These are phyloP conservation scores for Peribolospora kevripleyi DNA, from an alignment of 768 basidiomycete genomes.

Conservation along the genomic window DNA sequence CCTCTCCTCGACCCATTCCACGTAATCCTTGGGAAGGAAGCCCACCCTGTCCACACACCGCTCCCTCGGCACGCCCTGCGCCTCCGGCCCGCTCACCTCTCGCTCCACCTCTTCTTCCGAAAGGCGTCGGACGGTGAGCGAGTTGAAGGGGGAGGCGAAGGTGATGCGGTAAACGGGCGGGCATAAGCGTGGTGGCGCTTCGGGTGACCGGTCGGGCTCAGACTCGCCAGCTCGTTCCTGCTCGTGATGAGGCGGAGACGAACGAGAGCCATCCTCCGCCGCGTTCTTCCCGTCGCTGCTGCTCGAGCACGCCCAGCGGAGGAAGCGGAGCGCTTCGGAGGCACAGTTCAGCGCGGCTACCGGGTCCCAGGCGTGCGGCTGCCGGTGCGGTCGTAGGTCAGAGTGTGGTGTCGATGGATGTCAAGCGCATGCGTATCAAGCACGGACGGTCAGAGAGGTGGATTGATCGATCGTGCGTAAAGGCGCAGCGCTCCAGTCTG, in stretches of 20 bases:
- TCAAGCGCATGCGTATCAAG: too few species aligned
- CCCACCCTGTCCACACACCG: slow-evolving; percentile 1
- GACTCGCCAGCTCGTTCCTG: neutral
- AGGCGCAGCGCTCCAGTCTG: neutral
- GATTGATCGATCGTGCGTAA: neutral
- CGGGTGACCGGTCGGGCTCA: neutral
- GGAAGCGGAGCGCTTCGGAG: slow-evolving; percentile 32
- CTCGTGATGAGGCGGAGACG: neutral
- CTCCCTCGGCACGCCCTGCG: neutral
- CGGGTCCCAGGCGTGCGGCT: slow-evolving; percentile 54
- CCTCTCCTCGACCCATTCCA: neutral
- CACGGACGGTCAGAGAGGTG: neutral
- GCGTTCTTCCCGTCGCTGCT: neutral
- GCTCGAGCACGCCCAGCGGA: slow-evolving; percentile 16
- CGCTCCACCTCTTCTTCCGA: neutral
- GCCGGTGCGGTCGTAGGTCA: slow-evolving; percentile 32
- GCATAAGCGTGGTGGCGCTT: too few species aligned
- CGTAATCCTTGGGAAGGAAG: slow-evolving; percentile 6
- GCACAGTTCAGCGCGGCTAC: slow-evolving; percentile 49
- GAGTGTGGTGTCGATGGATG: neutral
- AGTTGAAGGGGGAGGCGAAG: slow-evolving; percentile 1
- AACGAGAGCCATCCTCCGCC: neutral
- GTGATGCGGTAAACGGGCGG: slow-evolving; percentile 9
- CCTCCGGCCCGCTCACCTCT: slow-evolving; percentile 3
- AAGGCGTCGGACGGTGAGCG: neutral